Evolutionary conservation across 345 rosid genomes (phyloP), one percentile per base, ranked within the genome.

Genomic region (Populus simonii): DNA sequence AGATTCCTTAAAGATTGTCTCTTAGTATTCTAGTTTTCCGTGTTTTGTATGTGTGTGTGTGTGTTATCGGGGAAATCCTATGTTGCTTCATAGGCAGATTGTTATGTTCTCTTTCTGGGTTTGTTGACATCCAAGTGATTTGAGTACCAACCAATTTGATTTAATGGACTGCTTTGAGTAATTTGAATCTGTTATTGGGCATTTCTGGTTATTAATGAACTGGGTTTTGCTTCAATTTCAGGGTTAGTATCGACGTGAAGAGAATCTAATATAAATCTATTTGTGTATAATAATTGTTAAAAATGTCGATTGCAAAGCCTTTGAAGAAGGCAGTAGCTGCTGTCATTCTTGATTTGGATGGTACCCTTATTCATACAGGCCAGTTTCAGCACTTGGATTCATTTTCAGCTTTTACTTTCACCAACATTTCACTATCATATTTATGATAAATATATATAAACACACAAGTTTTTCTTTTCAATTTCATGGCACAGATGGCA

Each of bases 271-370:
- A 13, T 8, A 13, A 9, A 8, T 8, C 20, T 6, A n/a, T 25
- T 17, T 45, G 23, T 68, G 18, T 20, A 20, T 72, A 53, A 11
- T 29, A 29, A 68, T 29, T 67, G 67, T 72, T 71, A 68, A 53
- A 62, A 68, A 70, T 86, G 80, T 86, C 89, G 43, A 81, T 83
- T 72, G 79, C 85, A 73, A 86, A 81, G 36, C 80, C 79, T 9
- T 59, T 59, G 63, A 59, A 9, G 63, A 59, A 59, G 29, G 23
- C n/a, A 59, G 63, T 59, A 59, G 23, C 63, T 25, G 89, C 87
- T 17, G 93, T 93, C 63, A 86, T 91, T 66, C 83, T 93, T 65
- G 98, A 90, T 84, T 85, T 93, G 81, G 96, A 93, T 78, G 98
- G 94, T 18, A 91, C 98, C 66, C 87, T 93, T 74, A 80, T 90